Evolutionary conservation across 1,284 basidiomycete genomes (phyloP), one percentile per base, ranked within the genome.

Genomic region (Paramarasmius palmivorus): DNA sequence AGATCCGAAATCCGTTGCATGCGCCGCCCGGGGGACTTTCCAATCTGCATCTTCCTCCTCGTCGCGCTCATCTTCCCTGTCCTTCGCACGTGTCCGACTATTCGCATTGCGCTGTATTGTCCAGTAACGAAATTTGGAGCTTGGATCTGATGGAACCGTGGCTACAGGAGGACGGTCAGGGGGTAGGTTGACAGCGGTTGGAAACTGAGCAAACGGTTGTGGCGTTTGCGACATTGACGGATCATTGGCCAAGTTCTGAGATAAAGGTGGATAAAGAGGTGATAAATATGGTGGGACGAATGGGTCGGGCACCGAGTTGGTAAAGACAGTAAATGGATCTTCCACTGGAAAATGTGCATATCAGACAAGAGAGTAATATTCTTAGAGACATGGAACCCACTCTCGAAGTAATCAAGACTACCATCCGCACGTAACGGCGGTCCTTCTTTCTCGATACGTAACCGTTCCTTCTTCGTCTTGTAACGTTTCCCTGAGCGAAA

Each of bases 391-490:
- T 46, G 20, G 9, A 26, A 70, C 81, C 29, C 65, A 90, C 88
- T 82, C 65, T 88, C 81, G 14, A 75, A 64, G 61, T 89, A 91
- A 65, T 89, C 83, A 26, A 91, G 70, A 68, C 88, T 91, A 20
- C 89, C 89, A 60, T 91, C 88, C 12, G 80, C 62, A 6, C 74
- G 73, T 22, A 76, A 75, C 0, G 88, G 88, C 14, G 84, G 85
- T 0, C 89, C 89, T 54, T 83, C 83, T 56, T 80, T 84, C 63
- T 91, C 88, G 47, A 90, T 77, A 20, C 84, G 76, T 56, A 90
- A 60, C 12, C 88, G 75, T 60, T 91, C 89, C 61, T 87, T 90
- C 72, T 91, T 91, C 1, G 88, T 90, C 52, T 79, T 81, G 63
- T 89, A 89, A 20, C 81, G 78, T 62, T 90, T 90, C 12, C 86